Percentiles rank a stretch among this genome's conserved stretches.
Evolutionary conservation across 768 basidiomycete species (phyloP).

Genomic region (Lyophyllum atratum): DNA sequence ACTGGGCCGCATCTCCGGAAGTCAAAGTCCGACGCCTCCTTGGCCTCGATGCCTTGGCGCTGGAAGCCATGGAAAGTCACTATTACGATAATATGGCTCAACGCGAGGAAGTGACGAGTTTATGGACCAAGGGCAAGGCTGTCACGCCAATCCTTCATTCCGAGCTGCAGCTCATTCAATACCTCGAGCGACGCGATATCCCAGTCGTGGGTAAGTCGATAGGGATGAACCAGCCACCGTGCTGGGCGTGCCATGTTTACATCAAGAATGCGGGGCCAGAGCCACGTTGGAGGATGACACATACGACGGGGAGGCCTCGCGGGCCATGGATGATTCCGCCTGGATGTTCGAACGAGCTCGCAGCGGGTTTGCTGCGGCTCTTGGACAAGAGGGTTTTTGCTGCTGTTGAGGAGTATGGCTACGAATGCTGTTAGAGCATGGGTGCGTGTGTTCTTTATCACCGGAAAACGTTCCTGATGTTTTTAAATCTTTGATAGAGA

Average conservation of each 20-base stretch:
- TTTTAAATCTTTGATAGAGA: neutral
- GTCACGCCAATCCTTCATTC: slow-evolving; percentile 15
- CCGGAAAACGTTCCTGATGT: neutral
- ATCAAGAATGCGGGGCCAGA: neutral
- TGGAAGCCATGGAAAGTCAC: slow-evolving; percentile 9
- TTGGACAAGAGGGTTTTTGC: slow-evolving; percentile 11
- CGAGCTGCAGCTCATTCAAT: slow-evolving; percentile 16
- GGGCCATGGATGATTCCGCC: slow-evolving; percentile 19
- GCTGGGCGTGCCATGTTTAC: slow-evolving; percentile 18
- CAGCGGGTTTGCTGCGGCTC: slow-evolving; percentile 4
- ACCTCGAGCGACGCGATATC: slow-evolving; percentile 14
- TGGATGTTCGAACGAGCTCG: slow-evolving; percentile 2
- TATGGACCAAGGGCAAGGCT: slow-evolving; percentile 15
- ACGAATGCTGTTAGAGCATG: slow-evolving; percentile 8
- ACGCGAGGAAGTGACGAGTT: slow-evolving; percentile 1
- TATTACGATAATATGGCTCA: slow-evolving; percentile 9
- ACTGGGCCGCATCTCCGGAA: slow-evolving; percentile 12
- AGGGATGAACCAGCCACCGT: slow-evolving; percentile 17
- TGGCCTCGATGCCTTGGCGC: slow-evolving; percentile 5
- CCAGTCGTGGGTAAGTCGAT: slow-evolving; percentile 8
- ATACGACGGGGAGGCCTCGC: slow-evolving; percentile 14
- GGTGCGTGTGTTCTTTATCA: neutral
- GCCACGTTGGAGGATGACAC: slow-evolving; percentile 14
- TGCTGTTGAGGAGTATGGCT: slow-evolving; percentile 19
- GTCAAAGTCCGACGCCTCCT: slow-evolving; percentile 10